A percentile compares a stretch with the other conserved stretches of the same genome.
These are phyloP conservation scores for Aspergillaceae sp. DNA, from an alignment of 2,329 filamentous ascomycete genomes.

Conservation along the genomic window DNA sequence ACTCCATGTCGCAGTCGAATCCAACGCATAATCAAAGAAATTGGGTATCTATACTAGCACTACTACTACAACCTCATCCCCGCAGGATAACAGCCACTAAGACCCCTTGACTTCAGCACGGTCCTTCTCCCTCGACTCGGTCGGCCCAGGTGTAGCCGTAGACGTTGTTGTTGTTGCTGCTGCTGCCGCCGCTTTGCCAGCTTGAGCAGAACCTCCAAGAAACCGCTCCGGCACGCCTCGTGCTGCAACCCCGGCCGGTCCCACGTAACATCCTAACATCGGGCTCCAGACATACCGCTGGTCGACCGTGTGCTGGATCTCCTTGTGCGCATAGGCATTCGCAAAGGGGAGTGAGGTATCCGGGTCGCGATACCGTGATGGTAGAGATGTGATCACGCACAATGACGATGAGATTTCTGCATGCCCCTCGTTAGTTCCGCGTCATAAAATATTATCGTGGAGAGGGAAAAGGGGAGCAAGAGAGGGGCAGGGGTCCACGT, in stretches of 20 bases:
- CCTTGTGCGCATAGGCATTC: slow-evolving; percentile 65
- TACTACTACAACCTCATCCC: background rate
- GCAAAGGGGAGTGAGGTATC: slow-evolving; percentile 73
- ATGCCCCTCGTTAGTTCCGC: background rate
- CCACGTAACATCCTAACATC: slow-evolving; percentile 75
- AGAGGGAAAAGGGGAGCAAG: background rate
- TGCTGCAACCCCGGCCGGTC: slow-evolving; percentile 49
- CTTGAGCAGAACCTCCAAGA: slow-evolving; percentile 13
- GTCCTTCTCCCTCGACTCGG: background rate
- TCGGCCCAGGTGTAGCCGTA: no score
- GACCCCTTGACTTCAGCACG: background rate
- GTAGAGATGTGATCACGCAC: slow-evolving; percentile 75
- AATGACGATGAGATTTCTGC: slow-evolving; percentile 42
- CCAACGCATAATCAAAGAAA: background rate
- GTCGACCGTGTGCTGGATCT: slow-evolving; percentile 64
- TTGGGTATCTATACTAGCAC: background rate
- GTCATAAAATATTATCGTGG: slow-evolving; percentile 5
- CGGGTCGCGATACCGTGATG: slow-evolving; percentile 77
- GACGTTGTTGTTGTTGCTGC: no score
- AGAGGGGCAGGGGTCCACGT: slow-evolving; percentile 14
- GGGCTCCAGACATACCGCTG: slow-evolving; percentile 77
- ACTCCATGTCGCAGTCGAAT: no score
- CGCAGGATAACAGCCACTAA: background rate
- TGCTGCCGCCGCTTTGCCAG: no score
- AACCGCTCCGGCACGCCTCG: slow-evolving; percentile 78